A percentile compares a stretch with the other conserved stretches of the same genome.
phyloP scores from a whole-genome alignment of 345 rosid genomes.

The Dipteronia sinensis region DNA sequence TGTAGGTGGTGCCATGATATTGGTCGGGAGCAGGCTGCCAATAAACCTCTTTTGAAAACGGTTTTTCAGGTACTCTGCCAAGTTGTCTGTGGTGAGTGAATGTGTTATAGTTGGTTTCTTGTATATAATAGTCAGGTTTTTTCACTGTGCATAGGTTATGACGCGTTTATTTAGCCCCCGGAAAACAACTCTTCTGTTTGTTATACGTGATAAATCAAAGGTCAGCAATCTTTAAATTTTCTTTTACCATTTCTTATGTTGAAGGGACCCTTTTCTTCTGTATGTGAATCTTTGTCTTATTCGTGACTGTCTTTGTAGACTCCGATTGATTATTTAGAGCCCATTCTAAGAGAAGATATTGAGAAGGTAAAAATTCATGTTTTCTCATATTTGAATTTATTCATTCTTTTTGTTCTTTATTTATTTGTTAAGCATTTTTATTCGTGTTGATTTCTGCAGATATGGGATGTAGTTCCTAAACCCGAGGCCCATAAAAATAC shows the following conservation, averaged over 20 bases:
- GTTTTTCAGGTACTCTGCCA: conserved; percentile 68
- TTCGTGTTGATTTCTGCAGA: conserved; percentile 43
- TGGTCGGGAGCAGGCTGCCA: conserved; percentile 93
- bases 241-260: conserved; percentile 6
- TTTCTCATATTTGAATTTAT: background rate
- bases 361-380: conserved; percentile 53
- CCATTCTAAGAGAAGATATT: conserved; percentile 69
- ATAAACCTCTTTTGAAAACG: conserved; percentile 86
- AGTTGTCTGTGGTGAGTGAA: background rate
- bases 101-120: conserved; percentile 10
- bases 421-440: conserved; percentile 18
- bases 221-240: conserved; percentile 33
- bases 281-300: conserved; percentile 4
- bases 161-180: conserved; percentile 87
- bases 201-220: conserved; percentile 89
- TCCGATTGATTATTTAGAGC: conserved; percentile 71
- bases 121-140: conserved; percentile 16
- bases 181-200: conserved; percentile 84
- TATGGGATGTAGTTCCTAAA: conserved; percentile 84
- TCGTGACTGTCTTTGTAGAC: conserved; percentile 44
- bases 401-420: conserved; percentile 7
- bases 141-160: conserved; percentile 62
- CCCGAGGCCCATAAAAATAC: conserved; percentile 69
- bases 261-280: conserved; percentile 12
- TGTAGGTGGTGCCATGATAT: conserved; percentile 93